Conservation (phyloP, 805 yeast species). For the Saccharomycopsis sp. region DNA sequence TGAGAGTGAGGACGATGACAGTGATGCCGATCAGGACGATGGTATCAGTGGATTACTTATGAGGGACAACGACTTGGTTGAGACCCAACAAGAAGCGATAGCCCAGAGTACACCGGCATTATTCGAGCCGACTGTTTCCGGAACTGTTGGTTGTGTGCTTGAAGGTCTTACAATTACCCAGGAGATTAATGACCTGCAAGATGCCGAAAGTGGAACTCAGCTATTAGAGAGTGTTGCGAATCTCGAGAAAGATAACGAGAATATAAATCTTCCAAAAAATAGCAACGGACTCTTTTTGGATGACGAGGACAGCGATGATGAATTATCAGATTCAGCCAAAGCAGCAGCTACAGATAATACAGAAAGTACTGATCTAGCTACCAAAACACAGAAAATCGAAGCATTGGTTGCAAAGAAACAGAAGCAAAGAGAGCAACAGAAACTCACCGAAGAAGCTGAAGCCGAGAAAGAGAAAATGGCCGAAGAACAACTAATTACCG, state of each 20-base stretch:
- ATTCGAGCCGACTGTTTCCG: not conserved
- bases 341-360: no score
- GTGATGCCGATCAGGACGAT: not conserved
- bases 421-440: conserved; percentile 4
- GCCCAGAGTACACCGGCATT: not conserved
- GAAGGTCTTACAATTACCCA: not conserved
- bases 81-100: not conserved
- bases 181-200: not conserved
- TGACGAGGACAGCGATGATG: conserved; percentile 6
- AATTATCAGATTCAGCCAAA: no score
- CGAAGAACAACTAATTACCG: not conserved
- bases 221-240: conserved; percentile 3
- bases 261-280: not conserved
- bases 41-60: not conserved
- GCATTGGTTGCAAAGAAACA: conserved; percentile 11
- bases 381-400: conserved; percentile 2
- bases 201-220: not conserved
- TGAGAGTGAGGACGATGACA: conserved; percentile 6
- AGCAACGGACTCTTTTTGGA: not conserved
- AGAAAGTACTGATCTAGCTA: not conserved
- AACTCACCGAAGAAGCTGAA: conserved; percentile 7
- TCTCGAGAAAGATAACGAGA: not conserved
- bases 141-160: not conserved
- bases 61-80: not conserved
- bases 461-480: not conserved